Conservation (phyloP, 1,284 basidiomycete genomes). For the Leucoagaricus sp. region DNA sequence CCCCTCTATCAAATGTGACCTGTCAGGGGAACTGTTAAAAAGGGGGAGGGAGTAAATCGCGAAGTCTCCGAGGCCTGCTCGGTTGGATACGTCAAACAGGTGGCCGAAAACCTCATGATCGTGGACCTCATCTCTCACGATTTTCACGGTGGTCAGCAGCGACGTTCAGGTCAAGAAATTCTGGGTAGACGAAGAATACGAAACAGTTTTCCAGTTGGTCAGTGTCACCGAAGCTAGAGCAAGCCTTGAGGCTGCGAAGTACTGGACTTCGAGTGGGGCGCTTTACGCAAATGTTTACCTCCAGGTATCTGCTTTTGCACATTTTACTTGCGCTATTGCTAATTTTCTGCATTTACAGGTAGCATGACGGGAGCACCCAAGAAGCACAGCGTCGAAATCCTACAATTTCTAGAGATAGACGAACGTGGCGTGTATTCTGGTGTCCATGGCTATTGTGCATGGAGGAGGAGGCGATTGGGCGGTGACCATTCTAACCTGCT, state of each 20-base stretch:
- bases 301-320: constrained; percentile 63
- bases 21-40: constrained; percentile 91
- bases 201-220: constrained; percentile 95
- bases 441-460: constrained; percentile 87
- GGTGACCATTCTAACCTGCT: constrained; percentile 94
- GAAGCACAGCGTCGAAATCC: constrained; percentile 88
- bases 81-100: constrained; percentile 83
- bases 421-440: constrained; percentile 90
- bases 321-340: not conserved
- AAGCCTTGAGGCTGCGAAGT: constrained; percentile 32
- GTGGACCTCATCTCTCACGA: constrained; percentile 97
- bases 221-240: constrained; percentile 84
- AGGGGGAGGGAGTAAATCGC: constrained; percentile 62
- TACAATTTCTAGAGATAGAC: constrained; percentile 78
- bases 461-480: constrained; percentile 92
- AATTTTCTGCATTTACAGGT: constrained; percentile 45
- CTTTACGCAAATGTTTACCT: constrained; percentile 80
- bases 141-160: constrained; percentile 74
- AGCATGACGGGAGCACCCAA: constrained; percentile 99
- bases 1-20: constrained; percentile 84
- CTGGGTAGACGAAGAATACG: constrained; percentile 90
- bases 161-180: constrained; percentile 84
- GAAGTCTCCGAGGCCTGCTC: constrained; percentile 66
- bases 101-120: constrained; percentile 99
- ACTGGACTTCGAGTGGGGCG: constrained; percentile 70